Base-by-base conservation (phyloP, 352 stramenopile genomes). In the Pythium aphanidermatum region DNA sequence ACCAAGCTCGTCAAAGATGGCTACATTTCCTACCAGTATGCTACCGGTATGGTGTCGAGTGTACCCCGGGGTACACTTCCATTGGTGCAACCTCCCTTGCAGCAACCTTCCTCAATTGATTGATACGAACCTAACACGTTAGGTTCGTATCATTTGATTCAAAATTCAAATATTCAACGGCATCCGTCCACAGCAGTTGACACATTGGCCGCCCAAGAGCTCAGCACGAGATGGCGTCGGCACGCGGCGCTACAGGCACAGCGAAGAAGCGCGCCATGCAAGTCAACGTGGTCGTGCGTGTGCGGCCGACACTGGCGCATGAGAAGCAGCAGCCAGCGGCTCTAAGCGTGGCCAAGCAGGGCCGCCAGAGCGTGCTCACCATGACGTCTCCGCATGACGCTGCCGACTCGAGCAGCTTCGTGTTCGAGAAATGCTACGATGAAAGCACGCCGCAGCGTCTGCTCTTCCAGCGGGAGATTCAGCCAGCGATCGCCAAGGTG, bases 371-470 rank as follows among this genome's bases (percentile, higher is more conserved):
- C 31, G 42, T 53, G 26, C 26, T 70, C 12, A 36, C 31, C 17
- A 47, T 54, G 40, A 25, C 14, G n/a, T 34, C 36, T 11, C 23
- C 32, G 4, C 26, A 44, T 24, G 34, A 45, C 21, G 47, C 23
- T 13, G 43, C 34, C 19, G 33, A 38, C 9, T 26, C 46, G 10
- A 50, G 28, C 17, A 44, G 52, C 13, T 74, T 72, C 36, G 39
- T 45, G 7, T 70, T 74, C 21, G 60, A 74, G 1, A 70, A 68
- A 24, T 74, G 67, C 61, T 77, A 77, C 46, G 67, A 70, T 20
- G 52, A 52, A 12, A 42, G 38, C 8, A 63, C 67, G 2, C 46
- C 63, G 11, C 67, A 77, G 53, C 60, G 44, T 7, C 29, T 68
- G 8, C 25, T 77, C 1, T 74, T 74, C 43, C 48, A 70, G 32